Evolutionary conservation across 129 eudicot genomes (phyloP), one percentile per base, ranked within the genome.

Genomic region (Lactuca sativa): DNA sequence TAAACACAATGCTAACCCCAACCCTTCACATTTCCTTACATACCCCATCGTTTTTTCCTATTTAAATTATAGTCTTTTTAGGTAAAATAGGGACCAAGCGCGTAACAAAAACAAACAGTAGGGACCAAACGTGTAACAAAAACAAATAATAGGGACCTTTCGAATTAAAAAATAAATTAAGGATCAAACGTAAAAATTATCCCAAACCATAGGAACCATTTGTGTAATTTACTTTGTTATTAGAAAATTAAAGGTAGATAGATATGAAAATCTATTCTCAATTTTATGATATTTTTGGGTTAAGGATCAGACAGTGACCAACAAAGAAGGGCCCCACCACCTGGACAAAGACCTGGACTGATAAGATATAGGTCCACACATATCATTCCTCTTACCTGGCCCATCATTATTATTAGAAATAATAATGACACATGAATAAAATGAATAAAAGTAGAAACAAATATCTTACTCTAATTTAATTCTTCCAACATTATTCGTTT

Each of bases 311-410:
- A 60, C 66, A 60, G 66, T 60, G 66, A 60, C 66, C 66, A 60
- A 60, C 66, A 60, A 60, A 60, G 13, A 60, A 34, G 9, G 64
- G 66, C 13, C 66, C 66, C 66, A 60, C 66, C 66, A 60, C 66
- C 66, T 34, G 66, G 66, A 60, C 30, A 10, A 33, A 60, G 48
- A 60, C 66, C 66, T 60, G 66, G 66, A 60, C 47, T 60, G 66
- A 60, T 60, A 60, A 60, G 66, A 30, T 36, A 60, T 60, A 12
- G 66, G 66, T 11, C 66, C 66, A 60, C 48, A 60, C 66, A 60
- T 60, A 47, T 34, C 21, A 60, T 60, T 60, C 66, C 13, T 34
- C n/a, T 60, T 60, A 60, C 25, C 48, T 60, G 66, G 66, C 66
- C 66, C 66, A 60, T 60, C 30, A 36, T 47, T 60, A 60, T 60